A percentile compares a stretch with the other conserved stretches of the same genome.
Conservation (phyloP, 805 yeast genomes). For the Saccharomycopsis sp. region DNA sequence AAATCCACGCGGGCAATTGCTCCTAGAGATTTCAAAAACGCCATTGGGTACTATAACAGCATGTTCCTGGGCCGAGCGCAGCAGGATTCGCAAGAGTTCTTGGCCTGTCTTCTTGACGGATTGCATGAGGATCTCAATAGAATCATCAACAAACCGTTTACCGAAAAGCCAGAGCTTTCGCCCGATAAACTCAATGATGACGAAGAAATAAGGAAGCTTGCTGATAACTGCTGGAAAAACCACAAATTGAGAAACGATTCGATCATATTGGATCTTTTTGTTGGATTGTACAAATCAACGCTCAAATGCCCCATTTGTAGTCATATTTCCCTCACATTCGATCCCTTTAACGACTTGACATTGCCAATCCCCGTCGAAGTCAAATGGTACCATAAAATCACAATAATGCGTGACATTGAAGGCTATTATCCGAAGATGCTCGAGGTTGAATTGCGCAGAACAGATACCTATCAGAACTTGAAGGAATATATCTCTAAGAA, state of each 20-base stretch:
- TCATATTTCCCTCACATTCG: slow-evolving; percentile 81
- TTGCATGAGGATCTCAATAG: slow-evolving; percentile 90
- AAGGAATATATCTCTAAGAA: slow-evolving; percentile 53
- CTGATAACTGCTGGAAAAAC: slow-evolving; percentile 71
- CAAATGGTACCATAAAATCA: slow-evolving; percentile 62
- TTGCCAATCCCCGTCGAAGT: slow-evolving; percentile 77
- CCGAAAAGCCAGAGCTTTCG: slow-evolving; percentile 77
- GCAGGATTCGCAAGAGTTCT: slow-evolving; percentile 91
- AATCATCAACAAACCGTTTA: slow-evolving; percentile 72
- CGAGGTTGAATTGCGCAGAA: slow-evolving; percentile 68
- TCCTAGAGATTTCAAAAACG: slow-evolving; percentile 73
- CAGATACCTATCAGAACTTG: slow-evolving; percentile 57
- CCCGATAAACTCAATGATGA: slow-evolving; percentile 51
- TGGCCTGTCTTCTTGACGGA: slow-evolving; percentile 82
- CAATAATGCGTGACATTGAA: slow-evolving; percentile 47
- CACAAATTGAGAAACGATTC: slow-evolving; percentile 82
- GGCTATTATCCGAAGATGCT: slow-evolving; percentile 42
- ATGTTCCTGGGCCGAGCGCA: slow-evolving; percentile 78
- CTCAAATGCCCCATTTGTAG: slow-evolving; percentile 80
- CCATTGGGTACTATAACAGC: slow-evolving; percentile 71
- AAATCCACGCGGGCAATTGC: slow-evolving; percentile 31
- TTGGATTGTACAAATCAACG: slow-evolving; percentile 87
- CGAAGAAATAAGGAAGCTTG: slow-evolving; percentile 51
- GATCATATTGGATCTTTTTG: slow-evolving; percentile 74
- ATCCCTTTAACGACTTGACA: slow-evolving; percentile 87